Evolutionary conservation across 2,329 filamentous ascomycete species (phyloP).

Genomic region (Alternaria solani): DNA sequence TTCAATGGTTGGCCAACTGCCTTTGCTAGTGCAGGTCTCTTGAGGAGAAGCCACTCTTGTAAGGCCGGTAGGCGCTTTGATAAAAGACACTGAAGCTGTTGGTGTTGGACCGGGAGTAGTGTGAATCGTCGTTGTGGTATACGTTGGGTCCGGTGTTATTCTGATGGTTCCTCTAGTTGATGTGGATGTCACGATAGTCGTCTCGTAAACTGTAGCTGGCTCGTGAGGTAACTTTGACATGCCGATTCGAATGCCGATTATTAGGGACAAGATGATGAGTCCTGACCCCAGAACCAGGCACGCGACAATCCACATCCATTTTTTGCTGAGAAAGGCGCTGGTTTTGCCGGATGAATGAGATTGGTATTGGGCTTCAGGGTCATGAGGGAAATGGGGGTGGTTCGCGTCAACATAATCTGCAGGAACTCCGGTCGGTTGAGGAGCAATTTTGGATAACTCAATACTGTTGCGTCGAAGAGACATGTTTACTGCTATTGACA

Average conservation of each 20-base stretch:
- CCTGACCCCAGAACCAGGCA: neutral
- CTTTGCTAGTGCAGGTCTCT: neutral
- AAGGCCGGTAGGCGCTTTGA: neutral
- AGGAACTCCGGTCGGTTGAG: constrained; percentile 4
- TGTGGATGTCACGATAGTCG: neutral
- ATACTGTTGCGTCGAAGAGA: neutral
- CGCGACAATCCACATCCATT: neutral
- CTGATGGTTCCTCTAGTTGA: neutral
- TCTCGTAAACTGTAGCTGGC: neutral
- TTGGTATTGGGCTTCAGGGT: neutral
- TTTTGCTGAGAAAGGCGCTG: neutral
- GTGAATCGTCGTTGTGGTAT: neutral
- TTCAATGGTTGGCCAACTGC: neutral
- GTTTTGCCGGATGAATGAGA: neutral
- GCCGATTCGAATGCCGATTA: neutral
- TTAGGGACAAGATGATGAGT: neutral
- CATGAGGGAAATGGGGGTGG: constrained; percentile 8
- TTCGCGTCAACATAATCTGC: constrained; percentile 10
- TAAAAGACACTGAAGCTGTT: neutral
- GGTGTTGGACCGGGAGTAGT: neutral
- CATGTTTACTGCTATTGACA: neutral
- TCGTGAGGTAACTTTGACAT: neutral
- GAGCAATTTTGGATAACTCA: neutral
- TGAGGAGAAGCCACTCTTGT: neutral
- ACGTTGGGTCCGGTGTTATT: neutral